Percentiles rank a stretch among this genome's conserved stretches.
Conservation (phyloP, 2,329 filamentous ascomycete species). For the Trichophyton equinum region DNA sequence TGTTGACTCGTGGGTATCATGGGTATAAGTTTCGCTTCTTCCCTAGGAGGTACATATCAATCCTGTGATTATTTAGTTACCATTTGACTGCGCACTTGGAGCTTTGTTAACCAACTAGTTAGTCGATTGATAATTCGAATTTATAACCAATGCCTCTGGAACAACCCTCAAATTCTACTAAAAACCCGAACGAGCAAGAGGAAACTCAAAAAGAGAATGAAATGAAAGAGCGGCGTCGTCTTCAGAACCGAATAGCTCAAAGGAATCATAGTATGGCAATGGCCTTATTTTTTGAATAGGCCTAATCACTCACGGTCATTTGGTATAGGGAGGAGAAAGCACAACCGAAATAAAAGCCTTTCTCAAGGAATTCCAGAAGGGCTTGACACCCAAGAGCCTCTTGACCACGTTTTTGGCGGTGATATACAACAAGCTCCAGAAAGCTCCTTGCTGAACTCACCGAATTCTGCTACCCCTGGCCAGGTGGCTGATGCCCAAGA, state of each 20-base stretch:
- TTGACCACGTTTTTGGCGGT: too few species aligned
- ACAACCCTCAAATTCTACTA: neutral
- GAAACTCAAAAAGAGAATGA: neutral
- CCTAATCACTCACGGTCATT: neutral
- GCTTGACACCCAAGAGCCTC: neutral
- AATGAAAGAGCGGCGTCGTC: slow-evolving; percentile 1
- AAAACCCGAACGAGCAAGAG: neutral
- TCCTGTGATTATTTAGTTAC: neutral
- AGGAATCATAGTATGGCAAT: slow-evolving; percentile 1
- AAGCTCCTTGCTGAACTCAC: neutral
- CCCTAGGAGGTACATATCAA: neutral
- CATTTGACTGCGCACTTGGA: neutral
- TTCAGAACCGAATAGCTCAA: slow-evolving; percentile 3
- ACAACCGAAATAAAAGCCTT: neutral
- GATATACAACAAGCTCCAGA: neutral
- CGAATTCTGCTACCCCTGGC: neutral
- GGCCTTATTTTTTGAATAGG: too few species aligned
- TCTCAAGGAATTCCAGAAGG: neutral
- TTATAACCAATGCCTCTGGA: too few species aligned
- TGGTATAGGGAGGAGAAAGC: neutral
- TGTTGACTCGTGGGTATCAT: too few species aligned
- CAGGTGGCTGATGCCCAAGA: neutral
- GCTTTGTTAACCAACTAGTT: too few species aligned
- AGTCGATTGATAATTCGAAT: too few species aligned
- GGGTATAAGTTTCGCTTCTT: neutral